These are phyloP conservation scores for Penicillium sp. DNA, from an alignment of 2,329 filamentous ascomycete genomes.

Conservation along the genomic window DNA sequence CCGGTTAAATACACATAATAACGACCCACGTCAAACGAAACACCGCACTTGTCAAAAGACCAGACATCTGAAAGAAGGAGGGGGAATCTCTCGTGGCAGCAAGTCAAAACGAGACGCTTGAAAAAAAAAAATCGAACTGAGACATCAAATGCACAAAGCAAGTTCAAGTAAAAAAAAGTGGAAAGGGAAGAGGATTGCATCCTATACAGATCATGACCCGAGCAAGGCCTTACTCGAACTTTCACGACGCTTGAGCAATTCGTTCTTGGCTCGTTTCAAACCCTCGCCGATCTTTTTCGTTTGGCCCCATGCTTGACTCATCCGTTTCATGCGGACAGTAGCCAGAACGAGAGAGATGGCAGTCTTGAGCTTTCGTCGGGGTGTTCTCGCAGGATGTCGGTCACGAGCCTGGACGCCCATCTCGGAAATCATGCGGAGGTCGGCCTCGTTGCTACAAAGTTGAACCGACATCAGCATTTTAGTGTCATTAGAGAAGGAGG, in stretches of 20 bases:
- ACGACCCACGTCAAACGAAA: conserved; percentile 2
- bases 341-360: conserved; percentile 41
- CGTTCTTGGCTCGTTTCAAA: conserved; percentile 38
- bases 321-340: conserved; percentile 41
- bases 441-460: conserved; percentile 72
- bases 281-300: conserved; percentile 40
- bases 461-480: conserved; percentile 18
- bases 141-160: neutral
- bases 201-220: conserved; percentile 6
- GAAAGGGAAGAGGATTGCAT: conserved; percentile 19
- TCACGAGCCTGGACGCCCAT: conserved; percentile 61
- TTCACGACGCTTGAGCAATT: conserved; percentile 35
- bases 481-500: neutral
- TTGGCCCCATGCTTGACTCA: conserved; percentile 42
- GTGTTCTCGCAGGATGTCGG: conserved; percentile 25
- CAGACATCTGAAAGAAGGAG: conserved; percentile 9
- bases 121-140: conserved; percentile 10
- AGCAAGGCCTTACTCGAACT: conserved; percentile 21
- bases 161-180: conserved; percentile 16
- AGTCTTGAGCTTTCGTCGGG: conserved; percentile 39
- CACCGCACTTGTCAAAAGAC: conserved; percentile 10
- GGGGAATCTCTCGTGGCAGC: conserved; percentile 21
- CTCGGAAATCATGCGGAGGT: conserved; percentile 75
- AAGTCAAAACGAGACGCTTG: conserved; percentile 14
- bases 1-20: conserved; percentile 2